Percentiles rank a stretch among this genome's conserved stretches.
Evolutionary conservation across 306 rosid species (phyloP).

Genomic region (Trifolium fragiferum): DNA sequence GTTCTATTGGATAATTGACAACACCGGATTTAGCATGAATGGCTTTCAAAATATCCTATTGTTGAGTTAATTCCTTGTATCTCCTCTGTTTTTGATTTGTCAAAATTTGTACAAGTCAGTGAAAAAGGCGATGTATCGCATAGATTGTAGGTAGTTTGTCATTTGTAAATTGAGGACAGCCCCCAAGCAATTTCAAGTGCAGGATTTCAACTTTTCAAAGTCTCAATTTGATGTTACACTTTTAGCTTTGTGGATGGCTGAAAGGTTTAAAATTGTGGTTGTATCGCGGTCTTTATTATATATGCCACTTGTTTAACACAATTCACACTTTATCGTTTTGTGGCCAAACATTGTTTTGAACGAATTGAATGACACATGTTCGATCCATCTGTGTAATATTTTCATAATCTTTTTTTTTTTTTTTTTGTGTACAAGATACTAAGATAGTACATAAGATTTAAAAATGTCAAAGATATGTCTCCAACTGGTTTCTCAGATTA

Average conservation of each 20-base stretch:
- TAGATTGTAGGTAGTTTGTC: background rate
- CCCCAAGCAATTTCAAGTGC: background rate
- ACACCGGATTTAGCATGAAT: background rate
- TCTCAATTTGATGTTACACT: slow-evolving; percentile 2
- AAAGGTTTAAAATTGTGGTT: background rate
- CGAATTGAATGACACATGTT: background rate
- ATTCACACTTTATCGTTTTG: background rate
- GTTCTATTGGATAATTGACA: background rate
- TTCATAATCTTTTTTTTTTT: no score
- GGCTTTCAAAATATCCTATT: background rate
- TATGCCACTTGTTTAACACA: background rate
- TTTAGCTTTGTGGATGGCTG: background rate
- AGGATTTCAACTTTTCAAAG: background rate
- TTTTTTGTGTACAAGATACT: no score
- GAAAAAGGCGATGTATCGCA: background rate
- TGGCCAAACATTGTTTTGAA: background rate
- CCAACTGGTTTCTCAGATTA: background rate
- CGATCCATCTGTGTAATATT: background rate
- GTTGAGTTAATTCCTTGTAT: background rate
- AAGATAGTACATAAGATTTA: no score
- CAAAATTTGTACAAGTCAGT: background rate
- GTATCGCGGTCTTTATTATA: background rate
- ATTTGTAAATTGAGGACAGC: background rate
- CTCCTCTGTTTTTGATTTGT: slow-evolving; percentile 1
- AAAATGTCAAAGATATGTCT: background rate